Conservation (phyloP, 2,329 filamentous ascomycete genomes). For the Ascochyta rabiei region DNA sequence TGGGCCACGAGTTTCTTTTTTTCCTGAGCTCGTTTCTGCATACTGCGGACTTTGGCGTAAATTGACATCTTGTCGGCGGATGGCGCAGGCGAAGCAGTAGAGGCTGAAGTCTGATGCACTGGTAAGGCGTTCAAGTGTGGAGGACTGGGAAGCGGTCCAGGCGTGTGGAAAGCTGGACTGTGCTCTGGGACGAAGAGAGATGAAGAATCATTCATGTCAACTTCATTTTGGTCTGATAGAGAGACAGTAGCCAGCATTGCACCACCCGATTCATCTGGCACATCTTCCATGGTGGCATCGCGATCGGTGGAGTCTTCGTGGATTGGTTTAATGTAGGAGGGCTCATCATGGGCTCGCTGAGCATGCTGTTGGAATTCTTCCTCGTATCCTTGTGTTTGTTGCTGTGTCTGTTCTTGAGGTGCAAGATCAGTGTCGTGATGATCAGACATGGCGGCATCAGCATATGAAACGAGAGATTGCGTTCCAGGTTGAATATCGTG, state of each 20-base stretch:
- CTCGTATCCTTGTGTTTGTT: too few species aligned
- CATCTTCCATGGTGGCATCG: not conserved
- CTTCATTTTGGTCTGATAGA: not conserved
- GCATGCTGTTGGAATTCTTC: not conserved
- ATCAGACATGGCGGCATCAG: not conserved
- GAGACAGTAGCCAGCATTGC: not conserved
- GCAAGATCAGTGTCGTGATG: not conserved
- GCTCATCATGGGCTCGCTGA: not conserved
- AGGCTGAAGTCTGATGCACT: not conserved
- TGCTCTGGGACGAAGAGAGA: constrained; percentile 26
- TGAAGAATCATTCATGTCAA: not conserved
- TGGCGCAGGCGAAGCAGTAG: not conserved
- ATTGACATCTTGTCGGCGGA: not conserved
- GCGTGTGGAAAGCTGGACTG: not conserved
- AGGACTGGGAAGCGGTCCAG: not conserved
- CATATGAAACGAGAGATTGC: not conserved
- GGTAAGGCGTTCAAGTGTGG: not conserved
- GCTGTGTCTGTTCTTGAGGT: not conserved
- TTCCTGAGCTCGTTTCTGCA: constrained; percentile 16
- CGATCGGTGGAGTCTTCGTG: not conserved
- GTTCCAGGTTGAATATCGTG: not conserved
- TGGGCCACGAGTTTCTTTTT: constrained; percentile 8
- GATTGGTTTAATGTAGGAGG: not conserved
- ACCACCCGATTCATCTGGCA: not conserved
- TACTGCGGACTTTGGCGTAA: constrained; percentile 15